Base-by-base conservation (phyloP, 345 rosid species). In the Bruguiera parviflora region DNA sequence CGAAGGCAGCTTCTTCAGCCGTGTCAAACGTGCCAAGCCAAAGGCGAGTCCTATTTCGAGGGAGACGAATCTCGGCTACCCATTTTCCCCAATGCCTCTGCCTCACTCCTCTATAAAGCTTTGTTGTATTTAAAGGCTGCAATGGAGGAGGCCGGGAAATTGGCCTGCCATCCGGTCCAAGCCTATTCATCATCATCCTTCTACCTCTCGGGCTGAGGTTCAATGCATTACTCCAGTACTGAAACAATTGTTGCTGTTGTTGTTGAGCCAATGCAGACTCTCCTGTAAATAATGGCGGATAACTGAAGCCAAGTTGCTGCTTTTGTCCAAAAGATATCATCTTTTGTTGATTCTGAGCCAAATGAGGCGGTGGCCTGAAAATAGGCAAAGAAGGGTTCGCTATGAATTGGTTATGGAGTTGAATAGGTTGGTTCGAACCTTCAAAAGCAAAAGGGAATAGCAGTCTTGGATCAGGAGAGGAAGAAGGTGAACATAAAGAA, bases 21-120 rank as follows among this genome's bases (percentile, higher is more conserved):
- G 86, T 90, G 75, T 93, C 96, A n/a, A 93, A 90, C 16, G 96
- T 93, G 46, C 98, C 97, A 3, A 93, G 86, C 98, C 97, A 93
- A 74, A 87, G 97, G 80, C 93, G 91, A 72, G 97, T 88, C 79
- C 91, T 81, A 69, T 90, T 91, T 51, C 90, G 86, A 65, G 98
- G 98, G 70, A 83, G 92, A 66, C 98, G 98, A 79, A 91, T 93
- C 83, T 93, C 98, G 0, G 98, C 97, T 11, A 91, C 97, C 97
- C 98, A 93, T 86, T 93, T 93, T 25, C 98, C 96, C 96, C 97
- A 93, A 74, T 93, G 97, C 68, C 96, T 84, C 73, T 93, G 98
- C 78, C 97, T 86, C 53, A 93, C 96, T 64, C 97, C 98, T 65
- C 97, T 84, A 63, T 93, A 93, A 31, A 93, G 89, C 81, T 88